phyloP scores from a whole-genome alignment of 2,329 filamentous ascomycete species.

The Fusarium liriodendri region DNA sequence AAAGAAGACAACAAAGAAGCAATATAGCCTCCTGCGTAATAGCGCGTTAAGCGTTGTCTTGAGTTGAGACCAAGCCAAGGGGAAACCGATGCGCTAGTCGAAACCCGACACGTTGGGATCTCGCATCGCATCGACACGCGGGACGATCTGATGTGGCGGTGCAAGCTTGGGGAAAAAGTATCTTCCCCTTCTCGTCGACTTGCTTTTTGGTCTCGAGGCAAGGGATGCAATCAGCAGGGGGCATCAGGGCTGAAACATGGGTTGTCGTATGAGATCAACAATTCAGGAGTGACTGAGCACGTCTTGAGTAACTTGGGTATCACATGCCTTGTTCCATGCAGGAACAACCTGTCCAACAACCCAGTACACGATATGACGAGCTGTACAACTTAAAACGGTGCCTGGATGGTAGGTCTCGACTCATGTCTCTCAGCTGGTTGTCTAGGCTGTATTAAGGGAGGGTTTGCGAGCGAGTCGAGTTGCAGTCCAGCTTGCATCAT shows the following conservation, averaged over 20 bases:
- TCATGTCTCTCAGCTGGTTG: not conserved
- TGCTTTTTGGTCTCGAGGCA: slow-evolving; percentile 1
- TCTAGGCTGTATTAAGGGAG: not conserved
- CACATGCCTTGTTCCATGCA: slow-evolving; percentile 9
- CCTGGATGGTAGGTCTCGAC: not conserved
- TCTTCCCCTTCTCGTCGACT: slow-evolving; percentile 13
- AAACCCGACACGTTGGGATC: slow-evolving; percentile 32
- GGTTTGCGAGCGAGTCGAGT: not conserved
- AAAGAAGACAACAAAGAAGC: not conserved
- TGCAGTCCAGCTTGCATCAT: not conserved
- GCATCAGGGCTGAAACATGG: slow-evolving; percentile 18
- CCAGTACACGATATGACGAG: not conserved
- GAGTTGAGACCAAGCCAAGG: not conserved
- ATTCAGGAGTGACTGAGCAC: slow-evolving; percentile 10
- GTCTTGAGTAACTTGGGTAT: slow-evolving; percentile 11
- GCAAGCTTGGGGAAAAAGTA: slow-evolving; percentile 23
- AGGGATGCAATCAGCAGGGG: slow-evolving; percentile 9
- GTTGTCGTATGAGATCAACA: slow-evolving; percentile 11
- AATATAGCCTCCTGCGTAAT: not conserved
- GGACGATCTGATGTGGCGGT: slow-evolving; percentile 37
- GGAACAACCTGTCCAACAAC: not conserved
- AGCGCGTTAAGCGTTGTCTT: not conserved
- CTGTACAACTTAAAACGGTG: not conserved
- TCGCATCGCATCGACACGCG: slow-evolving; percentile 34
- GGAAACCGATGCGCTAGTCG: slow-evolving; percentile 3